A percentile compares a stretch with the other conserved stretches of the same genome.
Evolutionary conservation across 495 filamentous ascomycete genomes (phyloP).

Genomic region (Hyaloscypha finlandica): DNA sequence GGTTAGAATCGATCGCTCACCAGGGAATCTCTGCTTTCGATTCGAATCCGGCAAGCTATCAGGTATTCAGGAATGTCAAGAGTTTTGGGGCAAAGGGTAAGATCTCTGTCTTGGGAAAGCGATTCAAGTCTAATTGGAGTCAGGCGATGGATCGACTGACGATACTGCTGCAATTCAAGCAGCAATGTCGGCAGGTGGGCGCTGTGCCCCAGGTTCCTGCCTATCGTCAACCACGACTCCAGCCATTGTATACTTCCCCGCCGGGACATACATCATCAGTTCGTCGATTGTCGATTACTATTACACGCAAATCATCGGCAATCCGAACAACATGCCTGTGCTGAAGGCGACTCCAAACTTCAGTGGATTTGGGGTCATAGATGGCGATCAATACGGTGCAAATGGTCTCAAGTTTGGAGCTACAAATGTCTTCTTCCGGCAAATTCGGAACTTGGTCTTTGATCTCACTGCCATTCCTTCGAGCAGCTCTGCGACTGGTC

Average conservation of each 20-base stretch:
- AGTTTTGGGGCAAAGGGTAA: constrained; percentile 32
- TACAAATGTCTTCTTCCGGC: constrained; percentile 79
- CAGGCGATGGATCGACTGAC: constrained; percentile 74
- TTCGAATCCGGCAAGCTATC: constrained; percentile 21
- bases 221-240: constrained; percentile 47
- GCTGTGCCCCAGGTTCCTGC: constrained; percentile 48
- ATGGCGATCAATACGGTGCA: constrained; percentile 66
- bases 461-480: constrained; percentile 65
- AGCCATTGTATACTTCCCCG: constrained; percentile 34
- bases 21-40: constrained; percentile 37
- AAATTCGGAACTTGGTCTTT: constrained; percentile 76
- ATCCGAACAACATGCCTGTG: constrained; percentile 64
- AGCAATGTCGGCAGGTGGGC: constrained; percentile 53
- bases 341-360: constrained; percentile 69
- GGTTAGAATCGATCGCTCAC: constrained; percentile 33
- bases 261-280: constrained; percentile 62
- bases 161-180: constrained; percentile 72
- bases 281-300: constrained; percentile 62
- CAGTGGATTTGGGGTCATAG: constrained; percentile 72
- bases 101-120: constrained; percentile 36
- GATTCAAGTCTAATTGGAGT: constrained; percentile 41
- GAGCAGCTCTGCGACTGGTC: constrained; percentile 38
- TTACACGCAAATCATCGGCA: constrained; percentile 69
- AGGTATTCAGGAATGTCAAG: constrained; percentile 33
- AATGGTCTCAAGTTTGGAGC: constrained; percentile 51